These are phyloP conservation scores for Exophiala sp. DNA, from an alignment of 2,329 filamentous ascomycete species.

Conservation along the genomic window DNA sequence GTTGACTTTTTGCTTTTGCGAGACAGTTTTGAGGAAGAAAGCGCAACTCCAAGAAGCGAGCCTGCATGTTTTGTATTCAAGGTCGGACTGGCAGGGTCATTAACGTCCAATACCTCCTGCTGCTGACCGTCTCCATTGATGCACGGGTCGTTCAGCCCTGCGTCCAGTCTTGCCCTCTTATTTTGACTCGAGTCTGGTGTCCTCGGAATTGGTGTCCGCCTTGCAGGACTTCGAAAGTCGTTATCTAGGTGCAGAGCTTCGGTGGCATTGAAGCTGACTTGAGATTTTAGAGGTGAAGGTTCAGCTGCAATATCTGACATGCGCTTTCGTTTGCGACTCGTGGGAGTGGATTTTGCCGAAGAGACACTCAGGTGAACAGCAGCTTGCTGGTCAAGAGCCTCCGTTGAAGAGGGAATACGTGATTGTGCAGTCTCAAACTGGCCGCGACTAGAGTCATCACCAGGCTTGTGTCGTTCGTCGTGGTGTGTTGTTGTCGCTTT, in stretches of 20 bases:
- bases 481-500: not conserved
- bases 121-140: too few relatives aligned
- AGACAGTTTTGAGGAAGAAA: not conserved
- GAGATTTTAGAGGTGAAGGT: slow-evolving; percentile 20
- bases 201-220: not conserved
- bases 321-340: slow-evolving; percentile 17
- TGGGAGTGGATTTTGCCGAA: slow-evolving; percentile 14
- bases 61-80: not conserved
- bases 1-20: slow-evolving; percentile 4
- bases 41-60: not conserved
- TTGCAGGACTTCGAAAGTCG: slow-evolving; percentile 7
- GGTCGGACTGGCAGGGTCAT: not conserved
- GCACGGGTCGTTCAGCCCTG: too few relatives aligned
- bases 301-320: slow-evolving; percentile 23
- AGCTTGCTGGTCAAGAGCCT: not conserved
- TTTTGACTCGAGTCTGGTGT: not conserved
- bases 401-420: slow-evolving; percentile 8
- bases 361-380: slow-evolving; percentile 15
- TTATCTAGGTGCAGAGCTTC: slow-evolving; percentile 15
- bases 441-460: slow-evolving; percentile 5
- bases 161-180: not conserved
- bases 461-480: not conserved
- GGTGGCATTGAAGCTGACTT: slow-evolving; percentile 18
- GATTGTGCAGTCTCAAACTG: slow-evolving; percentile 24
- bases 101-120: too few relatives aligned